phyloP scores from a whole-genome alignment of 2,329 filamentous ascomycete species.

The Dactylellina drechsleri region DNA sequence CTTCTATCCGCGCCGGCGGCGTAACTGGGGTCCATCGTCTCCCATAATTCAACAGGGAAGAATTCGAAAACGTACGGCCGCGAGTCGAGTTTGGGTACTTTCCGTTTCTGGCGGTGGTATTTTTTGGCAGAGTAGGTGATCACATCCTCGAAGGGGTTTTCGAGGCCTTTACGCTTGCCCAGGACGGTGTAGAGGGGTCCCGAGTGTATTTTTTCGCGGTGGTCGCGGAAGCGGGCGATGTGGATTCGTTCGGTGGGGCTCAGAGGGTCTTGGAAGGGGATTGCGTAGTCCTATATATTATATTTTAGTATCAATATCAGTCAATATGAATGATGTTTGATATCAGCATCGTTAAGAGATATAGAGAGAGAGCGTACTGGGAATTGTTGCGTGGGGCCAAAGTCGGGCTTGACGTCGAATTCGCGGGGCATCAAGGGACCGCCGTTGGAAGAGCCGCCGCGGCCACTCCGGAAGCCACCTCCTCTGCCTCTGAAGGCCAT shows the following conservation, averaged over 20 bases:
- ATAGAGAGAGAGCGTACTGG: slow-evolving; percentile 51
- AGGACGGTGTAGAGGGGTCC: slow-evolving; percentile 59
- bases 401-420: slow-evolving; percentile 58
- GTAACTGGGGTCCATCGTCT: slow-evolving; percentile 56
- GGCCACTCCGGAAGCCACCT: slow-evolving; percentile 54
- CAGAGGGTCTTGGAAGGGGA: slow-evolving; percentile 49
- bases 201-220: slow-evolving; percentile 58
- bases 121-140: slow-evolving; percentile 57
- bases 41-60: slow-evolving; percentile 58
- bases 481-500: slow-evolving; percentile 54
- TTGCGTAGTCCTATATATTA: slow-evolving; percentile 44
- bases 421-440: slow-evolving; percentile 54
- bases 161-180: slow-evolving; percentile 56
- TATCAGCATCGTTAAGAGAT: background rate
- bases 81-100: slow-evolving; percentile 58
- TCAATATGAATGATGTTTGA: background rate
- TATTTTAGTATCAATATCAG: too few species aligned
- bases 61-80: slow-evolving; percentile 58
- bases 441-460: slow-evolving; percentile 54
- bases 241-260: slow-evolving; percentile 42
- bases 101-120: slow-evolving; percentile 57
- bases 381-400: slow-evolving; percentile 58
- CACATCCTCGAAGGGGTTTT: slow-evolving; percentile 59
- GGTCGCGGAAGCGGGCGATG: slow-evolving; percentile 57
- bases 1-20: slow-evolving; percentile 47